Evolutionary conservation across 441 rosid genomes (phyloP).

Genomic region (Aquilaria agallochum): DNA sequence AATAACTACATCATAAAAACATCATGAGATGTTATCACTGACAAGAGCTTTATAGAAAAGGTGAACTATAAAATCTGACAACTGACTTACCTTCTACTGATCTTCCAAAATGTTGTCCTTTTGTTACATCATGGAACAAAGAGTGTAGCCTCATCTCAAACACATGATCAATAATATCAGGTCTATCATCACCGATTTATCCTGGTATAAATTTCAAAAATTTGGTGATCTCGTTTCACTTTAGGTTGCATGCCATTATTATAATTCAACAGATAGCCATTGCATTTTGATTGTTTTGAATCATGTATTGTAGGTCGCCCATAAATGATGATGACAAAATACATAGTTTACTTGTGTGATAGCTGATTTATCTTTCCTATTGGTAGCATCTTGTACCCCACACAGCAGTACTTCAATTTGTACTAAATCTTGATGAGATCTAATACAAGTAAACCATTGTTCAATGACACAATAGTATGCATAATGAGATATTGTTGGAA

Average conservation of each 20-base stretch:
- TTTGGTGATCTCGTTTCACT: background rate
- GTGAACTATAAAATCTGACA: too few relatives aligned
- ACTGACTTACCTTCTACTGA: background rate
- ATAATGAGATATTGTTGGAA: constrained; percentile 11
- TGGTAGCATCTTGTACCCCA: background rate
- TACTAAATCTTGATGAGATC: background rate
- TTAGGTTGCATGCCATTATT: background rate
- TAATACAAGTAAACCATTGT: background rate
- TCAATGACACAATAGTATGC: constrained; percentile 3
- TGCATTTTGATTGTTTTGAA: background rate
- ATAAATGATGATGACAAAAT: too few relatives aligned
- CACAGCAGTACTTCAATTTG: background rate
- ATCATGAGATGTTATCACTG: too few relatives aligned
- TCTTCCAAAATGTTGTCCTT: background rate
- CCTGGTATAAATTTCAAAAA: background rate
- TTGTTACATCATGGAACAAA: background rate
- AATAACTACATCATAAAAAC: background rate
- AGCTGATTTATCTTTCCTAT: too few relatives aligned
- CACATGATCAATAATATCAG: background rate
- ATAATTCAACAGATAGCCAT: background rate
- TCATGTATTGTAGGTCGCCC: too few relatives aligned
- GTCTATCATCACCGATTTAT: background rate
- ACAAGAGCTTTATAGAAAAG: too few relatives aligned
- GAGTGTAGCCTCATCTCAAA: background rate
- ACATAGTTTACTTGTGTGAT: background rate